These are phyloP conservation scores for Astrephomene gubernaculifera DNA, from an alignment of 139 green algal genomes.

Conservation along the genomic window DNA sequence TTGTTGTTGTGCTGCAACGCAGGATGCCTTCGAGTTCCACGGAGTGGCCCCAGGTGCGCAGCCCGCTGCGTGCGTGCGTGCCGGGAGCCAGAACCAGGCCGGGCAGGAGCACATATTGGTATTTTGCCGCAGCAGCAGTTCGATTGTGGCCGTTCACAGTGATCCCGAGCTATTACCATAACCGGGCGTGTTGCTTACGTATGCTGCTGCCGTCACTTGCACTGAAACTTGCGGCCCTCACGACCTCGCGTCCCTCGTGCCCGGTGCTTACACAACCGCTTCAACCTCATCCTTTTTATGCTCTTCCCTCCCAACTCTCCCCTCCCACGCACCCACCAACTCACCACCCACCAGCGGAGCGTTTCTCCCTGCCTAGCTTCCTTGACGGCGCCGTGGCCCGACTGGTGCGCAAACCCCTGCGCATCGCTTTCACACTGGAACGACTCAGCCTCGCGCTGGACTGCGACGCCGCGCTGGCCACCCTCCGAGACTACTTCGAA, in stretches of 20 bases:
- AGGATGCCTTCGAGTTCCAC: conserved; percentile 51
- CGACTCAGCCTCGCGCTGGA: conserved; percentile 59
- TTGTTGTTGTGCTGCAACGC: too few relatives aligned
- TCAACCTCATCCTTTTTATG: too few relatives aligned
- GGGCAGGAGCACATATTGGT: too few relatives aligned
- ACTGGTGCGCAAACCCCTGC: conserved; percentile 76
- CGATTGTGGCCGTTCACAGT: too few relatives aligned
- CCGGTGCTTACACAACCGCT: too few relatives aligned
- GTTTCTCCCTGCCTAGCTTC: conserved; percentile 68
- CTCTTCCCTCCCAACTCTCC: neutral
- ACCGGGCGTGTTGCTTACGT: too few relatives aligned
- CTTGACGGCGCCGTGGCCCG: conserved; percentile 67
- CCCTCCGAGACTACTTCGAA: conserved; percentile 73
- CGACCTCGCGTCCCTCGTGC: too few relatives aligned
- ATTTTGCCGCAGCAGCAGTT: too few relatives aligned
- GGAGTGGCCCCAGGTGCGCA: conserved; percentile 18
- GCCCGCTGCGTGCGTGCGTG: neutral
- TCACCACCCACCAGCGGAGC: conserved; percentile 4
- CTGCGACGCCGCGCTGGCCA: conserved; percentile 67
- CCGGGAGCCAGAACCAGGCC: neutral
- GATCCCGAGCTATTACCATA: too few relatives aligned
- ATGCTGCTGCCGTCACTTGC: too few relatives aligned
- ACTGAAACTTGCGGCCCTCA: too few relatives aligned
- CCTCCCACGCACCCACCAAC: neutral
- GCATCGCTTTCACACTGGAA: conserved; percentile 58